A percentile compares a stretch with the other conserved stretches of the same genome.
phyloP scores from a whole-genome alignment of 1,284 basidiomycete species.

The Ganoderma lingzhi region DNA sequence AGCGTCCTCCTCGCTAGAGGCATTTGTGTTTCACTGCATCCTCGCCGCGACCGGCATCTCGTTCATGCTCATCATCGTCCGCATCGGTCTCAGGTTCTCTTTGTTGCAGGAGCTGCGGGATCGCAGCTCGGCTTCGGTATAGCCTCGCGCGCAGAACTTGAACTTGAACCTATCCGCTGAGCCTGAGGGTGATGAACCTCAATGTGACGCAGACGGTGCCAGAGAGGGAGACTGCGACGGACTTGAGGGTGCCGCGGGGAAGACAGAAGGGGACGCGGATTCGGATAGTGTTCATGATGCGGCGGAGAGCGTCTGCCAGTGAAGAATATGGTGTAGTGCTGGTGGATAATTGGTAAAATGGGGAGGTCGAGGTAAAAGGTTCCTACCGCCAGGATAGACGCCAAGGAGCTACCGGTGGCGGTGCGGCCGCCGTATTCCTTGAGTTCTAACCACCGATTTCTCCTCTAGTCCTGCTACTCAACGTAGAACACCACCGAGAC shows the following conservation, averaged over 20 bases:
- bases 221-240: slow-evolving; percentile 27
- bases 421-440: too few species aligned
- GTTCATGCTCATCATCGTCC: slow-evolving; percentile 33
- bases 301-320: background rate
- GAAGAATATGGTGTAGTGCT: background rate
- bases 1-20: slow-evolving; percentile 25
- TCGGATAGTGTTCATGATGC: background rate
- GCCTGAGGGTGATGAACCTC: slow-evolving; percentile 21
- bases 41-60: slow-evolving; percentile 31
- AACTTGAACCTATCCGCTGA: slow-evolving; percentile 13
- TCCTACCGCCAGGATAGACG: background rate
- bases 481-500: too few species aligned
- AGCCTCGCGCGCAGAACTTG: background rate
- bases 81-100: slow-evolving; percentile 31
- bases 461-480: too few species aligned
- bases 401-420: too few species aligned
- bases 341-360: too few species aligned
- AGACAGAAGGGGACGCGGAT: background rate
- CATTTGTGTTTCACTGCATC: slow-evolving; percentile 29
- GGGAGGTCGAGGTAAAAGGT: background rate
- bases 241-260: slow-evolving; percentile 19
- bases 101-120: slow-evolving; percentile 19
- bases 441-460: too few species aligned
- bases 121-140: background rate
- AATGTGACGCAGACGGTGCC: slow-evolving; percentile 27